Base-by-base conservation (phyloP, 371 early-diverging fungal species). In the Lichtheimia ornata region DNA sequence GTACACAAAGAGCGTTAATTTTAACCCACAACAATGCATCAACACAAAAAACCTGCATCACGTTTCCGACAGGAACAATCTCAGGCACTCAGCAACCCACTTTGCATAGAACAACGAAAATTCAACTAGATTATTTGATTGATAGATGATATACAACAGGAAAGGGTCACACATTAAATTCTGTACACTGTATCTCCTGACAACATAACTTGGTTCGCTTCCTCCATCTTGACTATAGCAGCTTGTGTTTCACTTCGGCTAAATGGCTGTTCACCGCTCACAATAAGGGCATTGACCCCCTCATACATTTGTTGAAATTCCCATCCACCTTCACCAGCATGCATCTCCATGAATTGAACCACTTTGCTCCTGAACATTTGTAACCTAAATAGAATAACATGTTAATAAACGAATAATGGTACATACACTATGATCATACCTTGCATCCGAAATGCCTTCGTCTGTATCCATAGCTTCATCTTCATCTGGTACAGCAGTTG, bases 151-250 rank as follows among this genome's bases (percentile, higher is more conserved):
- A 35, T 35, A 35, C 35, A 35, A 35, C 35, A 35, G 35, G 28
- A 35, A 35, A 9, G 35, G 30, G 35, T 35, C 11, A 35, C 28
- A 28, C 35, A 35, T 65, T 84, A 91, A 66, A 91, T 87, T 66
- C 78, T 74, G 66, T 89, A 85, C 53, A 89, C 72, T 49, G 78
- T 71, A 43, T 79, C 85, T 58, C 85, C 88, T 40, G 76, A 80
- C 72, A 83, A 88, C 89, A 91, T 90, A 61, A 91, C 72, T 62
- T 89, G 84, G 73, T 92, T 92, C 22, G 70, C 82, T 15, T 70
- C 69, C 42, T 83, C 74, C 91, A 92, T 85, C 35, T 49, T 58
- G 12, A 58, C 41, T 27, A 79, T 54, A 24, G 79, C 73, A 1
- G 52, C 40, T 15, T 66, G 50, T 1, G 67, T 60, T 61, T 79